A percentile compares a stretch with the other conserved stretches of the same genome.
phyloP scores from a whole-genome alignment of 2,329 filamentous ascomycete genomes.

The Penicillium sp. region DNA sequence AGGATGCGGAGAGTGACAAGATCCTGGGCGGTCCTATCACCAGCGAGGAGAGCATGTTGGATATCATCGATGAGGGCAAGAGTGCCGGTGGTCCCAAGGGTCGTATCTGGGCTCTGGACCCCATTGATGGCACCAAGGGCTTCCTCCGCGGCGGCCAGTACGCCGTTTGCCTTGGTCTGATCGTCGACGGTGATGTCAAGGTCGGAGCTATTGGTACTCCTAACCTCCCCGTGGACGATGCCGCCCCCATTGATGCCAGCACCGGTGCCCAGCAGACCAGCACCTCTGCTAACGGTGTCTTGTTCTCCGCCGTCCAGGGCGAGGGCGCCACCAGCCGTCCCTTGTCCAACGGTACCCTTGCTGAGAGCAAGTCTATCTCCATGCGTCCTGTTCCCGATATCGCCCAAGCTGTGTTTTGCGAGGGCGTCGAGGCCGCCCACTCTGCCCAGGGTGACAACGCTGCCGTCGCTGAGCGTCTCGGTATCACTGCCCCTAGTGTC shows the following conservation, averaged over 20 bases:
- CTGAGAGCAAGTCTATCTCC: constrained; percentile 64
- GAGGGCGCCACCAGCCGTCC: constrained; percentile 80
- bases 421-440: constrained; percentile 92
- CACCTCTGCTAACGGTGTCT: constrained; percentile 75
- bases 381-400: constrained; percentile 81
- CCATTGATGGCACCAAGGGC: constrained; percentile 96
- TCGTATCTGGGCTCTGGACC: constrained; percentile 93
- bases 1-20: constrained; percentile 66
- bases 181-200: constrained; percentile 91
- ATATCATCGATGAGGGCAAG: constrained; percentile 60
- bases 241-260: constrained; percentile 68
- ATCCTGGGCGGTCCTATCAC: constrained; percentile 71
- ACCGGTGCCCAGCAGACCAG: constrained; percentile 76
- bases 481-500: constrained; percentile 86
- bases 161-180: constrained; percentile 87
- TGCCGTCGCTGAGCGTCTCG: constrained; percentile 78
- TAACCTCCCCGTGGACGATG: constrained; percentile 87
- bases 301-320: constrained; percentile 82
- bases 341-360: constrained; percentile 57
- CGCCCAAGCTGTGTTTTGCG: constrained; percentile 85
- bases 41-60: constrained; percentile 64
- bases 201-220: constrained; percentile 94
- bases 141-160: constrained; percentile 97
- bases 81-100: constrained; percentile 46
- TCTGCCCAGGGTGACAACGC: constrained; percentile 87